Evolutionary conservation across 73 alveolate genomes (phyloP).

Genomic region (Uronychia binucleata): DNA sequence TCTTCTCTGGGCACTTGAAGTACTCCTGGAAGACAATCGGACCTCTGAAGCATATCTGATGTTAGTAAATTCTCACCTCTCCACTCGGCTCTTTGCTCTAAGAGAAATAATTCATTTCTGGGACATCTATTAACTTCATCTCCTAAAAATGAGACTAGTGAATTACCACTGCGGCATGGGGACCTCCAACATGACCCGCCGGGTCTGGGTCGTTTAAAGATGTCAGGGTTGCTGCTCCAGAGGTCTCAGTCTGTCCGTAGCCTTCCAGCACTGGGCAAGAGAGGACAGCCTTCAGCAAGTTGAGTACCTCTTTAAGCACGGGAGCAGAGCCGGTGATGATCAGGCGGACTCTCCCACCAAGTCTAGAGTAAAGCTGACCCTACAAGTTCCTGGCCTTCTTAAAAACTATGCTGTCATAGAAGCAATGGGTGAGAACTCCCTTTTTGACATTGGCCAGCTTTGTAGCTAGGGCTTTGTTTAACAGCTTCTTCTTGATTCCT

Average conservation of each 20-base stretch:
- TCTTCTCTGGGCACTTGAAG: constrained; percentile 62
- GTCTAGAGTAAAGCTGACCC: not conserved
- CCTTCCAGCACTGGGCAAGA: constrained; percentile 66
- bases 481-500: constrained; percentile 53
- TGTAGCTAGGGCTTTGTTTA: constrained; percentile 54
- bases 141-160: not conserved
- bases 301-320: constrained; percentile 68
- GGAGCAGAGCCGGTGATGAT: constrained; percentile 89
- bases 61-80: too few relatives aligned
- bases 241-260: constrained; percentile 74
- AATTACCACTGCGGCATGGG: constrained; percentile 17
- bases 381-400: constrained; percentile 40
- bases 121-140: constrained; percentile 57
- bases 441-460: constrained; percentile 60
- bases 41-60: constrained; percentile 56
- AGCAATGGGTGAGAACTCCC: constrained; percentile 65
- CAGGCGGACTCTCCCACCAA: constrained; percentile 85
- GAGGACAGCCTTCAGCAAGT: constrained; percentile 56
- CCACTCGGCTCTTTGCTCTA: constrained; percentile 70
- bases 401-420: constrained; percentile 68
- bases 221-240: constrained; percentile 70
- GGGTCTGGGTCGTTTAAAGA: constrained; percentile 53
- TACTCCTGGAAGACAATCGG: constrained; percentile 56
- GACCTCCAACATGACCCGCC: constrained; percentile 82
- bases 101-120: constrained; percentile 59